Evolutionary conservation across 805 yeast species (phyloP), one percentile per base, ranked within the genome.

Genomic region (Candida manassasensis): DNA sequence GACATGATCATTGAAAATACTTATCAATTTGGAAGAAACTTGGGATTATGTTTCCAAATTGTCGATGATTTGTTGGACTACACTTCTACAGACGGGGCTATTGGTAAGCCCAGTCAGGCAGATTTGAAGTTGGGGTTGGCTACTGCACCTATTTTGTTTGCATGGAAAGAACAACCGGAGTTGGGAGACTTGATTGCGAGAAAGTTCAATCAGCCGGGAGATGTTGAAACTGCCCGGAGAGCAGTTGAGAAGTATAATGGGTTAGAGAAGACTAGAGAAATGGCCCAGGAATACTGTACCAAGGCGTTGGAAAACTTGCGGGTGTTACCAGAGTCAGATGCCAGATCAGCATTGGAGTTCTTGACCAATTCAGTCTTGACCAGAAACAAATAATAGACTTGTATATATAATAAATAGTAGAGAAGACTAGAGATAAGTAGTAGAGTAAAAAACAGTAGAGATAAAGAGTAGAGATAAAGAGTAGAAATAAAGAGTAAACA

Each of bases 81-180:
- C 58, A 87, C 97, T 0, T 80, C 87, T n/a, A 78, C 89, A 19
- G 85, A 86, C 13, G 77, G 76, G 27, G 78, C 84, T 34, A 65
- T 93, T 39, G 98, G 98, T 24, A 93, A 93, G 59, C 97, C 98
- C 2, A 81, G 95, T 6, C 95, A 93, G 48, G 97, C 96, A 3
- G 98, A 93, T 62, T 71, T 93, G 48, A 79, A 89, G 57, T 69
- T 93, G 29, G 98, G 98, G 0, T 72, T 93, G 48, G 97, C 97
- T 1, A 93, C 98, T 0, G 97, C 97, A 0, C 98, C 98, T 1
- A 88, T 90, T 3, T 65, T 93, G 36, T 93, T 73, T 60, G 97
- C 98, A 1, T 93, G 98, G 98, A 79, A 76, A 50, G 77, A 82
- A 50, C 79, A 77, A 49, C 95, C 96, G 0, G 83, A 81, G 39